Conservation (phyloP, 2,329 filamentous ascomycete species). For the Fusarium mundagurra region DNA sequence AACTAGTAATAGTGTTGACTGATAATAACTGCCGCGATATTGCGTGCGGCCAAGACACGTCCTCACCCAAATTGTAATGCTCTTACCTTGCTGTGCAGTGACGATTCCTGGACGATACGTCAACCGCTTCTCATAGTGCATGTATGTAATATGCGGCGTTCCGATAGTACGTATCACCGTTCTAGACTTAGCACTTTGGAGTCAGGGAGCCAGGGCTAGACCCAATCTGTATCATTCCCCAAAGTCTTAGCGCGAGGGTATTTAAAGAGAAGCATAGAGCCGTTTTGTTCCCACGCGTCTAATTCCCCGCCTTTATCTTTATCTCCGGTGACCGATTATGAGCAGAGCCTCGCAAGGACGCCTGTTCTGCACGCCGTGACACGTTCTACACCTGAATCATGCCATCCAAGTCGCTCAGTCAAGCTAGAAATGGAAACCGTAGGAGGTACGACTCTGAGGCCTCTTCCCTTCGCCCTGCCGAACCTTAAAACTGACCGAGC, state of each 20-base stretch:
- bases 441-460: slow-evolving; percentile 10
- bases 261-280: slow-evolving; percentile 14
- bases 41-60: slow-evolving; percentile 1
- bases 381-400: neutral
- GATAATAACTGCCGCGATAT: neutral
- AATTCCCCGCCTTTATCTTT: neutral
- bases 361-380: neutral
- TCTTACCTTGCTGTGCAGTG: neutral
- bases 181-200: neutral
- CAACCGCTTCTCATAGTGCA: neutral
- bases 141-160: neutral
- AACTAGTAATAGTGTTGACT: neutral
- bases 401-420: neutral
- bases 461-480: neutral
- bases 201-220: neutral
- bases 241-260: slow-evolving; percentile 11
- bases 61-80: neutral
- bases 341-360: neutral
- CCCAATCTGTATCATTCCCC: neutral
- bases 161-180: neutral
- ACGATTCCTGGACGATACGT: neutral
- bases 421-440: slow-evolving; percentile 11
- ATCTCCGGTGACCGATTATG: neutral
- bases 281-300: slow-evolving; percentile 7
- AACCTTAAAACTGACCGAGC: neutral